Evolutionary conservation across 192 early-diverging fungal species (phyloP).

Genomic region (Mortierella hygrophila): DNA sequence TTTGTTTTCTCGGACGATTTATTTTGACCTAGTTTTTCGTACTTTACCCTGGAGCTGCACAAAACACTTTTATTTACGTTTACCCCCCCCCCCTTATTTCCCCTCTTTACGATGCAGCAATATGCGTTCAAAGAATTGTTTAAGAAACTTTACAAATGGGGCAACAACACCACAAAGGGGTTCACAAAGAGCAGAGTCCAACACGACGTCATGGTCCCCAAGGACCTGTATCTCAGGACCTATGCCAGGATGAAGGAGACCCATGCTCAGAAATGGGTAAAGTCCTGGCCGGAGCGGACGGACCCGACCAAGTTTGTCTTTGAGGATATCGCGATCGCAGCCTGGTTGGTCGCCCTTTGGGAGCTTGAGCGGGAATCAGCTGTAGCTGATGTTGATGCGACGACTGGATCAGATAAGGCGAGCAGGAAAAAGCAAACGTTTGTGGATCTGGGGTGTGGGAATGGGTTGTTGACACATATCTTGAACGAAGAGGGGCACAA

Average conservation of each 20-base stretch:
- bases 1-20: neutral
- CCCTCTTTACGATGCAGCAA: slow-evolving; percentile 56
- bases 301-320: slow-evolving; percentile 88
- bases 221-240: slow-evolving; percentile 73
- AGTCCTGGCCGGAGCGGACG: slow-evolving; percentile 85
- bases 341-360: slow-evolving; percentile 86
- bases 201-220: slow-evolving; percentile 79
- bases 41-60: neutral
- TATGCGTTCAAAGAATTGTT: slow-evolving; percentile 70
- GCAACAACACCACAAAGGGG: slow-evolving; percentile 75
- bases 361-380: slow-evolving; percentile 55
- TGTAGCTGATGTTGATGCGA: no score
- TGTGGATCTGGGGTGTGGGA: slow-evolving; percentile 90
- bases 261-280: slow-evolving; percentile 75
- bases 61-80: neutral
- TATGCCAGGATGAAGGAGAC: slow-evolving; percentile 77
- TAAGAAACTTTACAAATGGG: slow-evolving; percentile 83
- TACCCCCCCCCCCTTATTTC: neutral
- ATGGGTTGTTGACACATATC: slow-evolving; percentile 84
- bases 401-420: neutral
- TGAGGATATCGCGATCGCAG: slow-evolving; percentile 91
- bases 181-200: slow-evolving; percentile 75
- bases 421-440: slow-evolving; percentile 61
- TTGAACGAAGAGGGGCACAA: slow-evolving; percentile 76
- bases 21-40: neutral